Evolutionary conservation across 2,329 filamentous ascomycete species (phyloP).

Genomic region (Plenodomus biglobosus): DNA sequence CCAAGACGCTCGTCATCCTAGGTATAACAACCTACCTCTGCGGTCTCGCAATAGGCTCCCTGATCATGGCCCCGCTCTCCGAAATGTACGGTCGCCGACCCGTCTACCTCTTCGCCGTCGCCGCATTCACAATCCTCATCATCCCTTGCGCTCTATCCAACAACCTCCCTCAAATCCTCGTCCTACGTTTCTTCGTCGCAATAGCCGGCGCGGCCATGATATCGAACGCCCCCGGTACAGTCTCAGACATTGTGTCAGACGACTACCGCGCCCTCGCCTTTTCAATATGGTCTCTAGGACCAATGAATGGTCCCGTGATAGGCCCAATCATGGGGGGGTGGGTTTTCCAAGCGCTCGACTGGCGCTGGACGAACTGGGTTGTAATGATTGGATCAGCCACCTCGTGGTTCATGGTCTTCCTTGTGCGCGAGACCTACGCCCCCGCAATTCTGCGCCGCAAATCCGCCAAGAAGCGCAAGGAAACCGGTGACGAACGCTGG

Average conservation of each 20-base stretch:
- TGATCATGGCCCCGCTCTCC: slow-evolving; percentile 73
- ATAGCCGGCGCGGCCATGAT: slow-evolving; percentile 79
- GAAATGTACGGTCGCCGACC: slow-evolving; percentile 68
- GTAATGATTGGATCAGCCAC: slow-evolving; percentile 64
- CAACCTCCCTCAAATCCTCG: slow-evolving; percentile 68
- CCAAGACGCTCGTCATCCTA: slow-evolving; percentile 65
- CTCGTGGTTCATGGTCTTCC: slow-evolving; percentile 58
- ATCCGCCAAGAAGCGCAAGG: slow-evolving; percentile 66
- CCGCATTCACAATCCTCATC: slow-evolving; percentile 66
- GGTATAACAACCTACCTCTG: slow-evolving; percentile 78
- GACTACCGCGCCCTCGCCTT: slow-evolving; percentile 81
- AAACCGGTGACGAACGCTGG: slow-evolving; percentile 75
- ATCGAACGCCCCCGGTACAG: slow-evolving; percentile 77
- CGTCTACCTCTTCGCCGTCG: slow-evolving; percentile 68
- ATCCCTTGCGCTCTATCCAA: slow-evolving; percentile 71
- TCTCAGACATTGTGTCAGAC: slow-evolving; percentile 80
- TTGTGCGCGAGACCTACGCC: slow-evolving; percentile 74
- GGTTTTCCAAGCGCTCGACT: slow-evolving; percentile 73
- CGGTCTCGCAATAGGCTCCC: slow-evolving; percentile 69
- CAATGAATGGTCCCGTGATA: slow-evolving; percentile 69
- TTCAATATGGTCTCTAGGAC: slow-evolving; percentile 79
- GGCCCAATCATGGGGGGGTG: slow-evolving; percentile 79
- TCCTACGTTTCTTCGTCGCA: slow-evolving; percentile 72
- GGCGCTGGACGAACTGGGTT: slow-evolving; percentile 83
- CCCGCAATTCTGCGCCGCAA: slow-evolving; percentile 71